Evolutionary conservation across 2,329 filamentous ascomycete species (phyloP).

Genomic region (Juglanconis juglandina): DNA sequence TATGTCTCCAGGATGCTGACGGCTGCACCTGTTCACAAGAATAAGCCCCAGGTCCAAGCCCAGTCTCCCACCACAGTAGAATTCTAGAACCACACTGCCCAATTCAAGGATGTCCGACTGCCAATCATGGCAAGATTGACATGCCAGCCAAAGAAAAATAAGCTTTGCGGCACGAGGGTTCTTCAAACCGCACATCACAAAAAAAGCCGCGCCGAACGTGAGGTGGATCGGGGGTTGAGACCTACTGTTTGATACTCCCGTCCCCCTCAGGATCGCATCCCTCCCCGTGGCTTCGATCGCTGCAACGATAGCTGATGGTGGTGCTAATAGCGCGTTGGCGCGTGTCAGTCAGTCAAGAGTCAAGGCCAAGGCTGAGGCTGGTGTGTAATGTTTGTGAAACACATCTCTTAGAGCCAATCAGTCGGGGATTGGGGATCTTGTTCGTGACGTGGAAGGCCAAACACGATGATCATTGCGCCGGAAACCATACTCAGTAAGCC

Average conservation of each 20-base stretch:
- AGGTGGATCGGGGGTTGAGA: conserved; percentile 21
- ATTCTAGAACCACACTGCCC: not conserved
- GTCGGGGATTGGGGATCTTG: not conserved
- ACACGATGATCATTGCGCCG: not conserved
- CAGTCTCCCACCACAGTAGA: not conserved
- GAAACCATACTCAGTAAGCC: not conserved
- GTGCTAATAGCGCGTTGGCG: conserved; percentile 44
- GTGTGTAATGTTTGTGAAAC: not conserved
- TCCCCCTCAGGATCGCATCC: conserved; percentile 90
- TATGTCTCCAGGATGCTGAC: conserved; percentile 94
- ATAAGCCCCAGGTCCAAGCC: not conserved
- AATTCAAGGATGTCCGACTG: no score
- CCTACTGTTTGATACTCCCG: conserved; percentile 79
- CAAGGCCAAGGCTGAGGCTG: not conserved
- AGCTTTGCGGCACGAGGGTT: not conserved
- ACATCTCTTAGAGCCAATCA: not conserved
- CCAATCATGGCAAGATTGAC: no score
- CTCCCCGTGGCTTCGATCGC: conserved; percentile 87
- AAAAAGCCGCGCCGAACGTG: not conserved
- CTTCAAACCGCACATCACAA: conserved; percentile 1
- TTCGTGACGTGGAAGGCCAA: not conserved
- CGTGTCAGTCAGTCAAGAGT: conserved; percentile 4
- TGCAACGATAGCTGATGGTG: conserved; percentile 83
- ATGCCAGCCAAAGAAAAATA: not conserved
- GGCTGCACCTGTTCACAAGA: conserved; percentile 58